These are phyloP conservation scores for Bertia moriformis DNA, from an alignment of 2,329 filamentous ascomycete genomes.

Conservation along the genomic window DNA sequence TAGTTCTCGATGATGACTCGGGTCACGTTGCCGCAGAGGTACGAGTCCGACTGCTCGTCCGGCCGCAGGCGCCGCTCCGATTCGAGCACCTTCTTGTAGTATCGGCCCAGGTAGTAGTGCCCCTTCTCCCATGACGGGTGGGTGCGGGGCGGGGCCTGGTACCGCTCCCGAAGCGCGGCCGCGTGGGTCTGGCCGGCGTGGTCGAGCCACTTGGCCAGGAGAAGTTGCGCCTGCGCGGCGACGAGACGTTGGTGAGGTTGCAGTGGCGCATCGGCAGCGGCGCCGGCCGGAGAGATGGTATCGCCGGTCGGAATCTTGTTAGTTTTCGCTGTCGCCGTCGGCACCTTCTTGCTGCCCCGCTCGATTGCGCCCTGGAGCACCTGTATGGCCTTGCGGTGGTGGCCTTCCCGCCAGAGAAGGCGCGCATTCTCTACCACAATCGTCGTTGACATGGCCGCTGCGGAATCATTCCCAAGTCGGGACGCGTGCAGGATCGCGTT, in stretches of 20 bases:
- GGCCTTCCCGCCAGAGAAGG: slow-evolving; percentile 81
- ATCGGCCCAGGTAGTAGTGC: slow-evolving; percentile 89
- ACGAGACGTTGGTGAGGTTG: slow-evolving; percentile 41
- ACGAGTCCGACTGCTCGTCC: slow-evolving; percentile 64
- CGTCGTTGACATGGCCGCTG: too few species aligned
- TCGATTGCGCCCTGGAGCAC: slow-evolving; percentile 75
- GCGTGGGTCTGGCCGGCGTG: slow-evolving; percentile 85
- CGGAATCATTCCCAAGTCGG: slow-evolving; percentile 68
- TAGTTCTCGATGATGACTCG: slow-evolving; percentile 91
- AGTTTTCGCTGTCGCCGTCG: slow-evolving; percentile 18
- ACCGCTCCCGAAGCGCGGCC: slow-evolving; percentile 63
- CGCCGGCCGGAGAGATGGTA: slow-evolving; percentile 11
- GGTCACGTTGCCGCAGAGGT: slow-evolving; percentile 67
- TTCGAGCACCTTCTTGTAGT: slow-evolving; percentile 92
- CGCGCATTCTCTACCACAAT: slow-evolving; percentile 94
- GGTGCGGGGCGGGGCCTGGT: slow-evolving; percentile 65
- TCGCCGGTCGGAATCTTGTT: slow-evolving; percentile 19
- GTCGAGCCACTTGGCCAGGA: slow-evolving; percentile 94
- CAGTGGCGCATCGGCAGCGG: slow-evolving; percentile 7
- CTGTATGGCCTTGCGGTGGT: slow-evolving; percentile 89
- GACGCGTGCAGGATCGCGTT: slow-evolving; percentile 84
- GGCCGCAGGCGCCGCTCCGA: slow-evolving; percentile 67
- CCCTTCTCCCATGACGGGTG: slow-evolving; percentile 78
- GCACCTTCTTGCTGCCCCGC: slow-evolving; percentile 44
- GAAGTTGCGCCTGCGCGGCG: slow-evolving; percentile 66